Conservation (phyloP, 129 eudicot genomes). For the Flaveria trinervia region DNA sequence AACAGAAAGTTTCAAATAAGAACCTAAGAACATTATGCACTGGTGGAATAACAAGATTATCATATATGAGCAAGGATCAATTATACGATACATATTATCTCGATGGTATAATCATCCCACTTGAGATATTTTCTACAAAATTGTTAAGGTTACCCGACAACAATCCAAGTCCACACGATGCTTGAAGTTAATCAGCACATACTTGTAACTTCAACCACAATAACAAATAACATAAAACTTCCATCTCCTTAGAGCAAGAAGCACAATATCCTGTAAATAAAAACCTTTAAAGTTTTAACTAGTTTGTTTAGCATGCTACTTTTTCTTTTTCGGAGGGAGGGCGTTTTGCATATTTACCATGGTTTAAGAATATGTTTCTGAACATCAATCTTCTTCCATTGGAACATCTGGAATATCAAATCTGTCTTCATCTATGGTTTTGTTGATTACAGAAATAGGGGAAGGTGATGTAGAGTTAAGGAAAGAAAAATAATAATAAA, state of each 20-base stretch:
- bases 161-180: background rate
- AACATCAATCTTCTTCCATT: constrained; percentile 76
- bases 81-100: background rate
- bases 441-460: constrained; percentile 63
- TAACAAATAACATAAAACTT: background rate
- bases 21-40: background rate
- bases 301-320: background rate
- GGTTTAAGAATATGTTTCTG: background rate
- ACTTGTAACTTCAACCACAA: background rate
- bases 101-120: background rate
- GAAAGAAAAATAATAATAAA: constrained; percentile 13
- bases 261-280: background rate
- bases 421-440: constrained; percentile 75
- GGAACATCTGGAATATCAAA: constrained; percentile 94
- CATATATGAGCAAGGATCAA: background rate
- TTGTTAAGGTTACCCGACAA: background rate
- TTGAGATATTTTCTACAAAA: background rate
- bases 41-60: background rate
- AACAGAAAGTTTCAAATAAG: background rate
- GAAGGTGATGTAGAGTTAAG: constrained; percentile 63
- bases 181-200: background rate
- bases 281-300: background rate
- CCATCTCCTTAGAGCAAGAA: background rate
- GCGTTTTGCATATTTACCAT: too few species aligned
- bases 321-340: too few species aligned